These are phyloP conservation scores for Abelmoschus esculentus DNA, from an alignment of 345 rosid genomes.

Conservation along the genomic window DNA sequence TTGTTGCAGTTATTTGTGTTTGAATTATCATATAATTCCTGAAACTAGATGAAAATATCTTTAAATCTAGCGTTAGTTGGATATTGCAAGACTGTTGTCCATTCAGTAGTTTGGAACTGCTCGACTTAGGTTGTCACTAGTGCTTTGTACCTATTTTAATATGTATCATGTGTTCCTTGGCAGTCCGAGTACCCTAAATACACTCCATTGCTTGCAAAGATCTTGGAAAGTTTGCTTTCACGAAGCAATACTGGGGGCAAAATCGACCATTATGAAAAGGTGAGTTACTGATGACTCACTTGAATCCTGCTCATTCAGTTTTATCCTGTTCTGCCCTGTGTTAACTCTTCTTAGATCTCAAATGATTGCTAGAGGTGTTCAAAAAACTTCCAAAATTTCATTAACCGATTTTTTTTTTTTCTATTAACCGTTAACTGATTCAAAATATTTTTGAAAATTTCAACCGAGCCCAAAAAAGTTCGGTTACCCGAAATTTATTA, in stretches of 20 bases:
- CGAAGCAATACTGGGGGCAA: slow-evolving; percentile 53
- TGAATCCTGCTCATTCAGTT: background rate
- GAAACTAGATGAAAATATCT: background rate
- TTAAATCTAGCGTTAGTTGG: background rate
- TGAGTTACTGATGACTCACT: slow-evolving; percentile 21
- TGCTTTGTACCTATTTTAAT: slow-evolving; percentile 16
- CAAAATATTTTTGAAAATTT: too few species aligned
- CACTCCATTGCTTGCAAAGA: slow-evolving; percentile 76
- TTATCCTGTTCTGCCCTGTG: background rate
- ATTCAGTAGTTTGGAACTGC: background rate
- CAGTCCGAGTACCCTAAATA: slow-evolving; percentile 78
- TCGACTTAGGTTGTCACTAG: slow-evolving; percentile 10
- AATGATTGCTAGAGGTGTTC: background rate
- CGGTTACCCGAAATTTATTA: too few species aligned
- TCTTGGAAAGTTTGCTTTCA: slow-evolving; percentile 74
- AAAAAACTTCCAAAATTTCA: too few species aligned
- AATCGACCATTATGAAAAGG: slow-evolving; percentile 56
- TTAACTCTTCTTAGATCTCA: background rate
- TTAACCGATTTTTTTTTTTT: too few species aligned
- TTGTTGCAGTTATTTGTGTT: background rate
- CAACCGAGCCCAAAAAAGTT: too few species aligned
- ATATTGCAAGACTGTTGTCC: background rate
- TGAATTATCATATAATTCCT: background rate
- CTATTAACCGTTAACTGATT: too few species aligned
- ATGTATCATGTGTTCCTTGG: slow-evolving; percentile 22